These are phyloP conservation scores for Globisporangium cystogenes DNA, from an alignment of 352 stramenopile genomes.

Conservation along the genomic window DNA sequence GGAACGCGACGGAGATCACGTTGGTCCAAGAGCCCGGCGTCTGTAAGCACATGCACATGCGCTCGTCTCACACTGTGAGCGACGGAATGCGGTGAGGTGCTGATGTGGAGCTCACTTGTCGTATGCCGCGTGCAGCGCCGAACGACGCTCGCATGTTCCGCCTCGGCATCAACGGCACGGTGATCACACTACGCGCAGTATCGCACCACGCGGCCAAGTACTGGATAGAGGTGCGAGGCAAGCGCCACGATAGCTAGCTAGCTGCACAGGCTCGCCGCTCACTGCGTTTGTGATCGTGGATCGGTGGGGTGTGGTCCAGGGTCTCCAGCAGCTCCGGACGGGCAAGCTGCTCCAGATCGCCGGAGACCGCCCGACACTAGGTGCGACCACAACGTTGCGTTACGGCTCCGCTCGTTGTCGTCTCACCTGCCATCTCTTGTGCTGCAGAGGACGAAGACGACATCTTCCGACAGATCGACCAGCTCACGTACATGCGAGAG, in stretches of 20 bases:
- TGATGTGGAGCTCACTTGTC: neutral
- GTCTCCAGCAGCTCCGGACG: conserved; percentile 41
- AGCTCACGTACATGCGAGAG: conserved; percentile 47
- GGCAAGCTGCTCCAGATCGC: conserved; percentile 36
- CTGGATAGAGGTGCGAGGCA: conserved; percentile 49
- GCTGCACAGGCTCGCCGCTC: neutral
- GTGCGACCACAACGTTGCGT: conserved; percentile 13
- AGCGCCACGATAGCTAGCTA: too few species aligned
- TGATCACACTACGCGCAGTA: conserved; percentile 61
- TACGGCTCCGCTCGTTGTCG: neutral
- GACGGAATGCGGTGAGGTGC: neutral
- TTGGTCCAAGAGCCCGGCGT: conserved; percentile 13
- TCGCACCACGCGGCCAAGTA: conserved; percentile 59
- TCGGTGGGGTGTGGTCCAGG: conserved; percentile 17
- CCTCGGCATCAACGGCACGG: conserved; percentile 60
- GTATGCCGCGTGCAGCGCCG: conserved; percentile 6
- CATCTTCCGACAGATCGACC: conserved; percentile 71
- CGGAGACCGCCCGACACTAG: conserved; percentile 37
- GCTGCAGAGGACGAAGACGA: conserved; percentile 65
- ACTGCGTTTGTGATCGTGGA: neutral
- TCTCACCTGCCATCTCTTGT: neutral
- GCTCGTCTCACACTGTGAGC: neutral
- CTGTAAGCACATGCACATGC: conserved; percentile 1
- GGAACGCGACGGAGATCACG: conserved; percentile 49
- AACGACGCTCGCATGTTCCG: conserved; percentile 37